Conservation (phyloP, 768 basidiomycete species). For the Podaxis sp. region DNA sequence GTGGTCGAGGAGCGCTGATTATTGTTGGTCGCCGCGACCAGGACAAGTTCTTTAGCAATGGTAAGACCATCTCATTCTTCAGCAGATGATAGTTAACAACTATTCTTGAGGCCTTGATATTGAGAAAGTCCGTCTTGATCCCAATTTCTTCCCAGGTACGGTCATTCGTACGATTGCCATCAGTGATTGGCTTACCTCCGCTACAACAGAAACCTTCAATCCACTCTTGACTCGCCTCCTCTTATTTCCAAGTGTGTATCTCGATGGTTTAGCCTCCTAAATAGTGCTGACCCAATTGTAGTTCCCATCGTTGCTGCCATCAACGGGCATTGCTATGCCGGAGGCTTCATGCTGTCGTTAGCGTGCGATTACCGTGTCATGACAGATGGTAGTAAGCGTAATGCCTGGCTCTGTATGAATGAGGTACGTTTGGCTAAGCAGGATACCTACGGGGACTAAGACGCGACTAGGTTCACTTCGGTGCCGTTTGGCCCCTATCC, state of each 20-base stretch:
- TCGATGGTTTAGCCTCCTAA: background rate
- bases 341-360: constrained; percentile 74
- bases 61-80: constrained; percentile 30
- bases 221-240: constrained; percentile 70
- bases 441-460: background rate
- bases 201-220: constrained; percentile 62
- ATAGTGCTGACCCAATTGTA: constrained; percentile 25
- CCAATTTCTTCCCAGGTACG: constrained; percentile 65
- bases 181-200: constrained; percentile 11
- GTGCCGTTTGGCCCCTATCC: constrained; percentile 75
- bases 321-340: constrained; percentile 88
- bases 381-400: constrained; percentile 74
- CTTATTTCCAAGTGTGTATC: constrained; percentile 68
- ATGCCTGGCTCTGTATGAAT: constrained; percentile 92
- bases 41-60: constrained; percentile 90
- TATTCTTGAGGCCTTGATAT: constrained; percentile 63
- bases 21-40: constrained; percentile 75
- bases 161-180: constrained; percentile 3
- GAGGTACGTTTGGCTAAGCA: constrained; percentile 49
- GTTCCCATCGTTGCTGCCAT: constrained; percentile 80
- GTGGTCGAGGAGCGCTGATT: constrained; percentile 69
- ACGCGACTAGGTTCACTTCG: constrained; percentile 68
- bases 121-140: constrained; percentile 47
- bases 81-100: background rate
- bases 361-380: constrained; percentile 89